These are phyloP conservation scores for Ustilago trichophora DNA, from an alignment of 1,284 basidiomycete species.

Conservation along the genomic window DNA sequence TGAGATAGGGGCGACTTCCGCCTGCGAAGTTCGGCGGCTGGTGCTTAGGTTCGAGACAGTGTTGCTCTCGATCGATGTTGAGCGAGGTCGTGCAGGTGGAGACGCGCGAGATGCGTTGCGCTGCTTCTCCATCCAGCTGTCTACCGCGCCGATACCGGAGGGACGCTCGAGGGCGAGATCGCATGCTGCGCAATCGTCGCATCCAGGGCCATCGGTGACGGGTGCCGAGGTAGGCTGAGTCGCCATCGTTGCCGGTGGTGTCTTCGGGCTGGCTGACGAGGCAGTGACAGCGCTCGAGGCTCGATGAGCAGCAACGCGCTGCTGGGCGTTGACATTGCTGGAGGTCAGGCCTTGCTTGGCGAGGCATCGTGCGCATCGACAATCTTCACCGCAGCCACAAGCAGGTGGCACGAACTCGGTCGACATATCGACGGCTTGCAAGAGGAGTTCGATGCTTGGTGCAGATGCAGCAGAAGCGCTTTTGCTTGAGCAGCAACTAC, in stretches of 20 bases:
- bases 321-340: background rate
- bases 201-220: conserved; percentile 12
- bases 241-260: conserved; percentile 21
- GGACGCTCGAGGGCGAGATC: conserved; percentile 49
- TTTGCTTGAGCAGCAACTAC: conserved; percentile 22
- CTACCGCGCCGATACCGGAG: conserved; percentile 48
- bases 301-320: background rate
- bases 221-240: too few species aligned
- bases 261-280: conserved; percentile 27
- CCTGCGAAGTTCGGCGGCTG: conserved; percentile 7
- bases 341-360: conserved; percentile 8
- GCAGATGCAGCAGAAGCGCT: conserved; percentile 8
- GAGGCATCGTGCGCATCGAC: conserved; percentile 41
- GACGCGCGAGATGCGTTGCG: too few species aligned
- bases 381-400: conserved; percentile 37
- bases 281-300: conserved; percentile 11
- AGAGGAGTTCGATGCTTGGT: conserved; percentile 44
- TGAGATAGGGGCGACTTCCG: background rate
- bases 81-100: conserved; percentile 6
- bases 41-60: background rate
- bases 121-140: conserved; percentile 45
- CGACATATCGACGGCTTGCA: conserved; percentile 50
- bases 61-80: conserved; percentile 4
- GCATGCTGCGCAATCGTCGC: conserved; percentile 54
- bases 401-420: conserved; percentile 38